These are phyloP conservation scores for Podospora sp. DNA, from an alignment of 495 filamentous ascomycete genomes.

Conservation along the genomic window DNA sequence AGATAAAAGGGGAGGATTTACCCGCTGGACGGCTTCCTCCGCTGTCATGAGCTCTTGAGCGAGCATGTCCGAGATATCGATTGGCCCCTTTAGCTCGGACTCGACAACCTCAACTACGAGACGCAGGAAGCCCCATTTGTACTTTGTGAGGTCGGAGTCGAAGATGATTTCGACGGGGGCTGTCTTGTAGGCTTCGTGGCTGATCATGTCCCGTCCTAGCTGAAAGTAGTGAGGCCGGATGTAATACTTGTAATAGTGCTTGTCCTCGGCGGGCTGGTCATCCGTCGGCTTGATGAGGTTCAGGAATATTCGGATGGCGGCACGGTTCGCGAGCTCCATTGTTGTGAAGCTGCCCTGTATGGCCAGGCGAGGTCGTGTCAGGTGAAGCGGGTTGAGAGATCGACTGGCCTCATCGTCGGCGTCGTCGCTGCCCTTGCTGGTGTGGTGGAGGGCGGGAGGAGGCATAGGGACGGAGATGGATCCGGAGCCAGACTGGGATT, in stretches of 20 bases:
- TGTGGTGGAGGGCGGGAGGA: too few relatives aligned
- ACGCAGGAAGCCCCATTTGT: constrained; percentile 25
- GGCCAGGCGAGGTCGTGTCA: neutral
- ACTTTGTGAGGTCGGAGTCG: neutral
- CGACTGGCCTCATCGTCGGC: too few relatives aligned
- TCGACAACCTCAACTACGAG: constrained; percentile 22
- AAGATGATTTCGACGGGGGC: constrained; percentile 8
- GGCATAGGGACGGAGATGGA: too few relatives aligned
- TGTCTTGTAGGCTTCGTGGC: neutral
- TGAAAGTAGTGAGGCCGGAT: neutral
- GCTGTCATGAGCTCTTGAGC: neutral
- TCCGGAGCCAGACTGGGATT: too few relatives aligned
- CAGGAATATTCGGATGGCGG: constrained; percentile 11
- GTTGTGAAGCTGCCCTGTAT: constrained; percentile 26
- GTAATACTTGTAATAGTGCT: constrained; percentile 5
- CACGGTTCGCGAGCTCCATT: constrained; percentile 13
- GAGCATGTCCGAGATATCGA: constrained; percentile 29
- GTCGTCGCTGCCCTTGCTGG: too few relatives aligned
- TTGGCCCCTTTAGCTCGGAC: constrained; percentile 22
- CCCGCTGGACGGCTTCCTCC: neutral
- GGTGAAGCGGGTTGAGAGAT: neutral
- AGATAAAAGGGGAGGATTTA: neutral
- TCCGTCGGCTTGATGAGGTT: constrained; percentile 13
- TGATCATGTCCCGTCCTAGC: neutral
- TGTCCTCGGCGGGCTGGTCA: constrained; percentile 10